Evolutionary conservation across 225 moss, liverwort and hornwort genomes (phyloP), one percentile per base, ranked within the genome.

Genomic region (Rhytidiadelphus loreus): DNA sequence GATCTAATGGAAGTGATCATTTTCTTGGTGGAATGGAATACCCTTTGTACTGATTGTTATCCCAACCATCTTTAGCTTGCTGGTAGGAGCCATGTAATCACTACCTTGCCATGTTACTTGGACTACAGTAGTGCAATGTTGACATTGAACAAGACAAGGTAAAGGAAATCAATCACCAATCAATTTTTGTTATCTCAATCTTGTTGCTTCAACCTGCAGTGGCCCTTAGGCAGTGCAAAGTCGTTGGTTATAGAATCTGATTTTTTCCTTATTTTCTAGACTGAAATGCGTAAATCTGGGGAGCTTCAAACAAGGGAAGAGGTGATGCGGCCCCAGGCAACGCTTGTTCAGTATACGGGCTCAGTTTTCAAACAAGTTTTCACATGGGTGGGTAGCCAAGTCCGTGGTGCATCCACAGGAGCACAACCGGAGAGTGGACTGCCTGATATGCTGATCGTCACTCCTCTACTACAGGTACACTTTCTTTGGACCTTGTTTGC

Each of bases 281-380:
- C 59, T 83, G 96, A 98, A 91, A 95, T 98, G 98, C 94, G 87
- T 57, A 95, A 95, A 77, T 96, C 96, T 68, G 96, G 98, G 62
- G 96, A 99, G 92, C 94, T 99, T 86, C 92, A 91, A 92, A 95
- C 93, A 81, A 90, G 83, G 86, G 96, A 97, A 89, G 93, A 96
- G 84, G 83, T 97, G 79, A 92, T 99, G 87, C 92, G 91, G 52
- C 89, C 87, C 82, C 91, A 88, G 86, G 89, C 94, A 85, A 92
- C 95, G 32, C 90, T 91, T 43, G 61, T 93, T 74, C 95, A 96
- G 83, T 96, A 92, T 85, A 86, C 97, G 48, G 93, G 96, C 70
- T 89, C 92, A 71, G 86, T 95, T 61, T 87, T 97, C 59, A 92
- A 85, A 87, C 93, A 91, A 72, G 94, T 96, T 48, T 86, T 96